Percentiles rank a stretch among this genome's conserved stretches.
Conservation (phyloP, 1,139 yeast genomes). For the Yamadazyma diospyri region DNA sequence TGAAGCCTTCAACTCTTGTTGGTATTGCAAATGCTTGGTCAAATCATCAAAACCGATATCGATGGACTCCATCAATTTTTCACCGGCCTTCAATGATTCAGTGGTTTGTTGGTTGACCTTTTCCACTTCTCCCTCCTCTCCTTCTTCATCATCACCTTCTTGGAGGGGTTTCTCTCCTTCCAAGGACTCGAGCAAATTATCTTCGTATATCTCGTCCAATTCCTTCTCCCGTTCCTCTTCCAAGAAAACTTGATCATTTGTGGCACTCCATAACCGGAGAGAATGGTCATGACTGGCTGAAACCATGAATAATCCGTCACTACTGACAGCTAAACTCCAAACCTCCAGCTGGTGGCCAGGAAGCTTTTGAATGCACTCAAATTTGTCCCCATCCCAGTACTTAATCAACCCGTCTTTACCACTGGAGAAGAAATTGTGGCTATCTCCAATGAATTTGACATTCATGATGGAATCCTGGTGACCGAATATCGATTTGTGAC, state of each 20-base stretch:
- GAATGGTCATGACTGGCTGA: slow-evolving; percentile 95
- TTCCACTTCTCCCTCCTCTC: slow-evolving; percentile 51
- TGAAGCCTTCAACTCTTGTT: slow-evolving; percentile 28
- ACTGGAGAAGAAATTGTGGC: slow-evolving; percentile 86
- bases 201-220: slow-evolving; percentile 86
- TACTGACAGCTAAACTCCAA: slow-evolving; percentile 81
- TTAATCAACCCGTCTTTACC: slow-evolving; percentile 87
- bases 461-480: slow-evolving; percentile 95
- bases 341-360: slow-evolving; percentile 91
- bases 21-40: slow-evolving; percentile 52
- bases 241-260: slow-evolving; percentile 88
- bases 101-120: slow-evolving; percentile 79
- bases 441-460: slow-evolving; percentile 76
- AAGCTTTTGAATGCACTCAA: slow-evolving; percentile 85
- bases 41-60: slow-evolving; percentile 78
- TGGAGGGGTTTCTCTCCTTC: slow-evolving; percentile 50
- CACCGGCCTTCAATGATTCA: slow-evolving; percentile 94
- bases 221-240: slow-evolving; percentile 97
- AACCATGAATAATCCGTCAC: slow-evolving; percentile 68
- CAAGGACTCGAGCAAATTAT: slow-evolving; percentile 63
- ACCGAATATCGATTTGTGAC: slow-evolving; percentile 93
- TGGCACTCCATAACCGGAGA: slow-evolving; percentile 85
- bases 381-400: slow-evolving; percentile 98
- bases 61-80: slow-evolving; percentile 85
- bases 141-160: slow-evolving; percentile 30